Conservation (phyloP, 768 basidiomycete genomes). For the Xerocomellus chrysenteron region DNA sequence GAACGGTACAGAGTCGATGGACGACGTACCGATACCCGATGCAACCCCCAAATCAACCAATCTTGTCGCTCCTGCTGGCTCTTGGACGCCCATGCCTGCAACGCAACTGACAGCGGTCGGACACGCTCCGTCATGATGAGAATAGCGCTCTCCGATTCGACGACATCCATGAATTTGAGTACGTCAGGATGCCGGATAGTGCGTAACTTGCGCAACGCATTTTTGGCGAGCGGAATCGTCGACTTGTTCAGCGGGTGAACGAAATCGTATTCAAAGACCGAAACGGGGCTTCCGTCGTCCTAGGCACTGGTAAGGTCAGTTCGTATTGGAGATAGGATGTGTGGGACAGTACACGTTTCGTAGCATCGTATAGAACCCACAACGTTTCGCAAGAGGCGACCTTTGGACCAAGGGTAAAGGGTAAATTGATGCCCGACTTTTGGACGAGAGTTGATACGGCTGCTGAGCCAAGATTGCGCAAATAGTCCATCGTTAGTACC, state of each 20-base stretch:
- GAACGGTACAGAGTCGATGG: background rate
- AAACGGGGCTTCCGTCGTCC: constrained; percentile 87
- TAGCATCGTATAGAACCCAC: constrained; percentile 86
- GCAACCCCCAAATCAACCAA: constrained; percentile 92
- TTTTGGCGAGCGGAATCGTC: constrained; percentile 75
- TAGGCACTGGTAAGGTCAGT: constrained; percentile 35
- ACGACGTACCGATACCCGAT: constrained; percentile 73
- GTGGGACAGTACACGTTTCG: constrained; percentile 67
- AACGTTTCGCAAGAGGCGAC: constrained; percentile 67
- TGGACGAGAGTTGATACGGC: constrained; percentile 90
- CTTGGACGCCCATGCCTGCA: constrained; percentile 64
- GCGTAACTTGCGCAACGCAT: constrained; percentile 85
- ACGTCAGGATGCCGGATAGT: constrained; percentile 95
- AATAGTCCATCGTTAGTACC: constrained; percentile 64
- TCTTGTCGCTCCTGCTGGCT: constrained; percentile 71
- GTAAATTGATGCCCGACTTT: constrained; percentile 88
- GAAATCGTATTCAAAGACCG: constrained; percentile 90
- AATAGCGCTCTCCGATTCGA: constrained; percentile 83
- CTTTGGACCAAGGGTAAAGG: constrained; percentile 80
- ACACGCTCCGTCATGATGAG: constrained; percentile 96
- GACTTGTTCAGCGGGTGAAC: constrained; percentile 57
- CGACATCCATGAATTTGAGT: constrained; percentile 90
- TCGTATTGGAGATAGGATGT: constrained; percentile 1
- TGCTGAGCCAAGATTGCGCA: constrained; percentile 77
- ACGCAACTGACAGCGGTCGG: constrained; percentile 60